These are phyloP conservation scores for Coffea canephora DNA, from an alignment of 257 asterid species.

Conservation along the genomic window DNA sequence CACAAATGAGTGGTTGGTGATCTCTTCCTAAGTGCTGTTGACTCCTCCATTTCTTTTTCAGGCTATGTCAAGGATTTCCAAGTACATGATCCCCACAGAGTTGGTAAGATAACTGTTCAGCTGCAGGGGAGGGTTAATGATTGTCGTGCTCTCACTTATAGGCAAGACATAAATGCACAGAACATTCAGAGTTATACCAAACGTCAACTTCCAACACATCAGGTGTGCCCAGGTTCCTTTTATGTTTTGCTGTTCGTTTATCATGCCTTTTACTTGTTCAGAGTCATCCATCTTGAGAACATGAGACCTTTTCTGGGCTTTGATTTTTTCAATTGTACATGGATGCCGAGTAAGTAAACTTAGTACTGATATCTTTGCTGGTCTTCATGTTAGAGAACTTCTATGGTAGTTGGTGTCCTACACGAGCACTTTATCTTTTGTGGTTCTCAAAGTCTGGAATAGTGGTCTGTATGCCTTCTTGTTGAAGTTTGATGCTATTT, in stretches of 20 bases:
- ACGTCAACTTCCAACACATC: constrained; percentile 79
- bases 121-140: constrained; percentile 87
- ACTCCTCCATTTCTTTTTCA: constrained; percentile 17
- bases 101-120: constrained; percentile 77
- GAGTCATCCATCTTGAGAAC: neutral
- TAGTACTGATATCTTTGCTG: neutral
- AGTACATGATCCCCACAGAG: constrained; percentile 77
- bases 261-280: constrained; percentile 3
- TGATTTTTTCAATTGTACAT: neutral
- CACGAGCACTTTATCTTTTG: neutral
- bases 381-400: neutral
- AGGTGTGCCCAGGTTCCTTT: constrained; percentile 41
- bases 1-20: neutral
- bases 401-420: neutral
- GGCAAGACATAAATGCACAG: constrained; percentile 79
- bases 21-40: neutral
- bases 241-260: constrained; percentile 2
- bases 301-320: neutral
- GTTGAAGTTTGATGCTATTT: neutral
- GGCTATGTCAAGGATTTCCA: constrained; percentile 88
- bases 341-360: neutral
- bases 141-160: constrained; percentile 71
- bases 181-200: constrained; percentile 55
- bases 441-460: neutral
- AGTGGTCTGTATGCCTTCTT: neutral